Conservation (phyloP, 805 yeast genomes). For the Candida silvicultrix region DNA sequence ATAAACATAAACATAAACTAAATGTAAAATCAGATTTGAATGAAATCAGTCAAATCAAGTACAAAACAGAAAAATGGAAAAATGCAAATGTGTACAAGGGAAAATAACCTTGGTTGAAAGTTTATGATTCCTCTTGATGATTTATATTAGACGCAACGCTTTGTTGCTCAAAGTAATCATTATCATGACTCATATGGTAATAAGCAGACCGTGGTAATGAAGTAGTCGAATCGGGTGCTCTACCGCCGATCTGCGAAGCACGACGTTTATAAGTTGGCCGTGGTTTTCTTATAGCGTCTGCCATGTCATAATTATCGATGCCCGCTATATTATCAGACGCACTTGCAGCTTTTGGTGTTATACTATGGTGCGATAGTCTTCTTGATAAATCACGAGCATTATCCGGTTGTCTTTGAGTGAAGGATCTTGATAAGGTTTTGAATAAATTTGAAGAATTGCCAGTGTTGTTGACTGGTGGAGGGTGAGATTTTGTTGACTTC, state of each 20-base stretch:
- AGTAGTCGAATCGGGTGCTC: background rate
- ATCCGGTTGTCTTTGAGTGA: conserved; percentile 15
- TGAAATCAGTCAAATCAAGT: too few species aligned
- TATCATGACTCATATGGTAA: conserved; percentile 4
- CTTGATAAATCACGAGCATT: conserved; percentile 24
- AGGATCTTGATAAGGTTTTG: conserved; percentile 14
- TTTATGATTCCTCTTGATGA: background rate
- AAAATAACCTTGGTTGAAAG: too few species aligned
- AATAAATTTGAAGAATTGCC: conserved; percentile 4
- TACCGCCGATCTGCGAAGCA: background rate
- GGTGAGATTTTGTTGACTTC: conserved; percentile 8
- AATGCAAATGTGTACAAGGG: too few species aligned
- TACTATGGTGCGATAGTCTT: conserved; percentile 24
- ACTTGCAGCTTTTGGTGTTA: conserved; percentile 34
- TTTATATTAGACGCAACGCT: conserved; percentile 4
- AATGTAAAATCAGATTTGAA: too few species aligned
- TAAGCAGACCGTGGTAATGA: background rate
- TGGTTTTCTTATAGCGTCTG: conserved; percentile 12
- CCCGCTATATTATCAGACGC: conserved; percentile 43
- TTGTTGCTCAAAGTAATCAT: conserved; percentile 11
- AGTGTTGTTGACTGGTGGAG: background rate
- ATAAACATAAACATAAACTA: too few species aligned
- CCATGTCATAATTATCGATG: conserved; percentile 24
- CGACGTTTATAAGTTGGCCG: background rate
- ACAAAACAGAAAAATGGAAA: background rate